phyloP scores from a whole-genome alignment of 2,329 filamentous ascomycete species.

The Phyllosticta citriasiana region DNA sequence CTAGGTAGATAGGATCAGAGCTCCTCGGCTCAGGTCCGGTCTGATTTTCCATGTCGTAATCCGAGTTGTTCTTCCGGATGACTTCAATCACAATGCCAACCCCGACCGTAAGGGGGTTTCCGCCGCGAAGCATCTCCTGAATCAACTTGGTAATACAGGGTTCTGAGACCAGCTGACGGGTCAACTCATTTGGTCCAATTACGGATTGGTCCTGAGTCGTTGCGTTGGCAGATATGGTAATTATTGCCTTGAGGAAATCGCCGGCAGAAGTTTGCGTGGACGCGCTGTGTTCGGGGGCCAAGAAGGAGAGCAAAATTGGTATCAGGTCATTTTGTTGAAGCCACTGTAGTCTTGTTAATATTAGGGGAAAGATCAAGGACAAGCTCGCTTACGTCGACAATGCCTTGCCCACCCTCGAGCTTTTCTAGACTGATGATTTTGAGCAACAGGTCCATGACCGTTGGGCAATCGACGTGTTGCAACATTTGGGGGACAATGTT shows the following conservation, averaged over 20 bases:
- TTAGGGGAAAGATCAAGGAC: background rate
- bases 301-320: slow-evolving; percentile 73
- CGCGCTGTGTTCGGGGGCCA: slow-evolving; percentile 74
- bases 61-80: slow-evolving; percentile 97
- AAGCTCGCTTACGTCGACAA: slow-evolving; percentile 67
- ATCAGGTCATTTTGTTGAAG: slow-evolving; percentile 82
- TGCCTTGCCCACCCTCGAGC: slow-evolving; percentile 78
- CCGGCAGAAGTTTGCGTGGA: slow-evolving; percentile 93
- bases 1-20: slow-evolving; percentile 92
- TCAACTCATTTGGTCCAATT: slow-evolving; percentile 94
- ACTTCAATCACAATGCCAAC: slow-evolving; percentile 98
- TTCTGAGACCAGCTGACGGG: slow-evolving; percentile 83
- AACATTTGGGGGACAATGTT: slow-evolving; percentile 76
- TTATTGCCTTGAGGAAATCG: slow-evolving; percentile 96
- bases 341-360: slow-evolving; percentile 51
- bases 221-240: slow-evolving; percentile 96
- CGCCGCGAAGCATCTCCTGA: slow-evolving; percentile 80
- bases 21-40: slow-evolving; percentile 69
- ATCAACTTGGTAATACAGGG: slow-evolving; percentile 78
- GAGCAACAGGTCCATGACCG: slow-evolving; percentile 94
- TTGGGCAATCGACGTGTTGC: slow-evolving; percentile 89
- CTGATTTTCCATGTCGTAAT: slow-evolving; percentile 90
- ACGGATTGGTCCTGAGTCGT: slow-evolving; percentile 98
- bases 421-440: slow-evolving; percentile 97
- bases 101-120: slow-evolving; percentile 88